Conservation (phyloP, 2,329 filamentous ascomycete genomes). For the Niveomyces coronatus region DNA sequence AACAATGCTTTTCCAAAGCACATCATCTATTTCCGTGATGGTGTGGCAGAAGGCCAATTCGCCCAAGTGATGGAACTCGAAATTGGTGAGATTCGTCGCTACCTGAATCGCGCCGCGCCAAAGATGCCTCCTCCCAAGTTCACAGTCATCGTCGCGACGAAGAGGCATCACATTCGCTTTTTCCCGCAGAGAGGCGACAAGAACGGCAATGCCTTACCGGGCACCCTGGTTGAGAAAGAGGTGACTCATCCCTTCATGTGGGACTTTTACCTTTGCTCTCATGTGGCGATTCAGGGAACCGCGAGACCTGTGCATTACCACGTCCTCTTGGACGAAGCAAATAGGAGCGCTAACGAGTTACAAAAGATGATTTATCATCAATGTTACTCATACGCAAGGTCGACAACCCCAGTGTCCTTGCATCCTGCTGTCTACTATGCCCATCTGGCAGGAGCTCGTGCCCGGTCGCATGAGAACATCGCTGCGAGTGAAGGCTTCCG, state of each 20-base stretch:
- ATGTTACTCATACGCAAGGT: conserved; percentile 85
- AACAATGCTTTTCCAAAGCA: conserved; percentile 43
- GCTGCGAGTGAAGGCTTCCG: conserved; percentile 34
- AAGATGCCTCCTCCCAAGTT: conserved; percentile 47
- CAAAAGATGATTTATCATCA: conserved; percentile 91
- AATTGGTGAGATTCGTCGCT: conserved; percentile 56
- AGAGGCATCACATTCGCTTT: conserved; percentile 89
- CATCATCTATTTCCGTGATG: conserved; percentile 88
- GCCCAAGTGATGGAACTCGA: conserved; percentile 70
- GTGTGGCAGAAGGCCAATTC: conserved; percentile 83
- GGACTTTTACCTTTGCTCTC: conserved; percentile 64
- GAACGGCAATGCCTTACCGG: conserved; percentile 75
- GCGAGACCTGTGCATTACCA: conserved; percentile 88
- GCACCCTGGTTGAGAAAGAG: conserved; percentile 77
- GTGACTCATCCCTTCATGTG: conserved; percentile 87
- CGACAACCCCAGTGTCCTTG: conserved; percentile 83
- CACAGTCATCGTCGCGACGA: conserved; percentile 80
- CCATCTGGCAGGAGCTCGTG: conserved; percentile 75
- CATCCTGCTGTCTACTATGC: conserved; percentile 93
- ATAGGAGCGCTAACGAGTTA: conserved; percentile 55
- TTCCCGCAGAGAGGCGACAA: conserved; percentile 66
- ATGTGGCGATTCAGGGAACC: conserved; percentile 81
- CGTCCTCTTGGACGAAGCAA: conserved; percentile 73
- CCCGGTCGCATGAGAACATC: conserved; percentile 58
- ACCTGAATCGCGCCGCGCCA: conserved; percentile 34